Percentiles rank a stretch among this genome's conserved stretches.
Conservation (phyloP, 306 rosid genomes). For the Citrullus amarus region DNA sequence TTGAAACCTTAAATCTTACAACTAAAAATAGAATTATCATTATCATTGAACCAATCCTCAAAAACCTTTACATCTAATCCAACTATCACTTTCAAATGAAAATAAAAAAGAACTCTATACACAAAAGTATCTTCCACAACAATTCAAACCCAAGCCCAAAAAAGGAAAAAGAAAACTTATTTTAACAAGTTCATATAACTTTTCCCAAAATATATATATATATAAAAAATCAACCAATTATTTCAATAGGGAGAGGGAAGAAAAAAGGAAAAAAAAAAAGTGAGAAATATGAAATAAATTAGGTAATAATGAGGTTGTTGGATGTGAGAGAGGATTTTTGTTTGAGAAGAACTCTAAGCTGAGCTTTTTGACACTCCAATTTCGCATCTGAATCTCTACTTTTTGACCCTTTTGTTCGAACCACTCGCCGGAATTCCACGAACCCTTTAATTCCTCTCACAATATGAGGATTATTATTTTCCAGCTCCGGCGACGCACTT, state of each 20-base stretch:
- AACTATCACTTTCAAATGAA: background rate
- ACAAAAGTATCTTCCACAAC: background rate
- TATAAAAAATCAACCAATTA: background rate
- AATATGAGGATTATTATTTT: slow-evolving; percentile 37
- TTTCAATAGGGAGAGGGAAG: background rate
- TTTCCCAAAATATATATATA: background rate
- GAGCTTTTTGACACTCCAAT: slow-evolving; percentile 48
- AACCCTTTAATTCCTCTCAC: slow-evolving; percentile 53
- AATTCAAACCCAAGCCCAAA: background rate
- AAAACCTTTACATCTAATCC: background rate
- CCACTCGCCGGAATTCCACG: slow-evolving; percentile 46
- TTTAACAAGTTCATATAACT: background rate
- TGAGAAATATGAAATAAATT: background rate
- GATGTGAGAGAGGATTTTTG: slow-evolving; percentile 27
- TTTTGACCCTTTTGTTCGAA: slow-evolving; percentile 32
- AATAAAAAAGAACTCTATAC: background rate
- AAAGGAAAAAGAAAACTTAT: background rate
- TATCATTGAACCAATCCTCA: background rate
- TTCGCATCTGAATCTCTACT: slow-evolving; percentile 41
- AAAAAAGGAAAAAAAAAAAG: background rate
- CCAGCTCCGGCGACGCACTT: slow-evolving; percentile 27
- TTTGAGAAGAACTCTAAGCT: slow-evolving; percentile 35
- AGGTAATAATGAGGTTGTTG: slow-evolving; percentile 24
- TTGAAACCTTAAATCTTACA: too few relatives aligned
- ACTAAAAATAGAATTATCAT: background rate